Conservation (phyloP, 805 yeast species). For the Cephaloascus fragrans region DNA sequence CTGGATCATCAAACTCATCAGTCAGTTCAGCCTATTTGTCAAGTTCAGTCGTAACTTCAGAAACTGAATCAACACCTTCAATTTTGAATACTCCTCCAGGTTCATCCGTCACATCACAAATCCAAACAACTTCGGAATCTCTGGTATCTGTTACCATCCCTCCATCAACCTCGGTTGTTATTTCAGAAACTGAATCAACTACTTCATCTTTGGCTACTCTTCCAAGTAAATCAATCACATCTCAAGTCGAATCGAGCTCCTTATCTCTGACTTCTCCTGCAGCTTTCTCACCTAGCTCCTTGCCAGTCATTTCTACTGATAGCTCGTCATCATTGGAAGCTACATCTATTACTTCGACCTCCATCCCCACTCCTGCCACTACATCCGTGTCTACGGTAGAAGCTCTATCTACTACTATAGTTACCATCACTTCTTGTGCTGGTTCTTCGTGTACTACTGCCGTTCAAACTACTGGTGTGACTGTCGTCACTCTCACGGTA, state of each 20-base stretch:
- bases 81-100: background rate
- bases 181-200: background rate
- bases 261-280: background rate
- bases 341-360: background rate
- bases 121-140: too few relatives aligned
- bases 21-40: background rate
- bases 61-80: background rate
- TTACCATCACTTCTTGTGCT: background rate
- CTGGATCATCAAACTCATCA: slow-evolving; percentile 6
- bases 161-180: background rate
- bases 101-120: background rate
- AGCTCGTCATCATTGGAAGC: background rate
- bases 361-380: background rate
- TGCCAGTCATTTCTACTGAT: too few relatives aligned
- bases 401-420: background rate
- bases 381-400: background rate
- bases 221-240: background rate
- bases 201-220: background rate
- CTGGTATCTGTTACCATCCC: background rate
- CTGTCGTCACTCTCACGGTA: background rate
- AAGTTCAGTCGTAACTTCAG: background rate
- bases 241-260: too few relatives aligned
- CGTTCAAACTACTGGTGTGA: background rate
- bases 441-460: background rate
- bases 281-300: background rate